Conservation (phyloP, 352 stramenopile species). For the Globisporangium alternatum region DNA sequence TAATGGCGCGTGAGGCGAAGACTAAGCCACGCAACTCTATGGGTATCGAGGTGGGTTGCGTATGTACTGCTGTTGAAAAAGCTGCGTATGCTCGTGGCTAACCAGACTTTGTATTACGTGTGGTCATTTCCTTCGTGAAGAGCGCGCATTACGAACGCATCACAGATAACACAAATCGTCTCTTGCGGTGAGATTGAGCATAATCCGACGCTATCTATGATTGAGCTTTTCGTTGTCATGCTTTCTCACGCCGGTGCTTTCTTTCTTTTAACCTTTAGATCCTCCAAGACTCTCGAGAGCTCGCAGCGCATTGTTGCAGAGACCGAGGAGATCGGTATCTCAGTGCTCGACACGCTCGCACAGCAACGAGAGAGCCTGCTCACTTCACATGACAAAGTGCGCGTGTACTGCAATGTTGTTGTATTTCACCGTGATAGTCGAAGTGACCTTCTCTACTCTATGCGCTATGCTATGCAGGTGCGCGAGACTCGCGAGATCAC, state of each 20-base stretch:
- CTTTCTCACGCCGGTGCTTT: neutral
- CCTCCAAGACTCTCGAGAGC: slow-evolving; percentile 55
- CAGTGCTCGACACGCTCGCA: slow-evolving; percentile 63
- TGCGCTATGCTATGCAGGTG: slow-evolving; percentile 29
- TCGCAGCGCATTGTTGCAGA: slow-evolving; percentile 66
- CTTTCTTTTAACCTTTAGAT: slow-evolving; percentile 26
- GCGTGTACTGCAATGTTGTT: neutral
- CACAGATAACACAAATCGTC: slow-evolving; percentile 58
- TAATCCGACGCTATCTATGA: neutral
- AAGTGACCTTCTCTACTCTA: slow-evolving; percentile 7
- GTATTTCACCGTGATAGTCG: no score
- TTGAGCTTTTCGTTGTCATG: neutral
- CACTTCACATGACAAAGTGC: slow-evolving; percentile 64
- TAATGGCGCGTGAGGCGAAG: slow-evolving; percentile 59
- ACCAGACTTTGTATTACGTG: neutral
- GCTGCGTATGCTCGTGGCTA: neutral
- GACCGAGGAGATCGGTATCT: slow-evolving; percentile 68
- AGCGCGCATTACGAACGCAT: slow-evolving; percentile 69
- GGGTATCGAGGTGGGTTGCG: slow-evolving; percentile 27
- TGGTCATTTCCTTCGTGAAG: slow-evolving; percentile 17
- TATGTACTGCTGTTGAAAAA: neutral
- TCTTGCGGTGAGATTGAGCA: slow-evolving; percentile 34
- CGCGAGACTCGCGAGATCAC: slow-evolving; percentile 72
- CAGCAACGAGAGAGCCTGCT: slow-evolving; percentile 72
- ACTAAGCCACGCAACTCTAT: slow-evolving; percentile 19